A percentile compares a stretch with the other conserved stretches of the same genome.
Evolutionary conservation across 2,329 filamentous ascomycete species (phyloP).

Genomic region (Capronia coronata): DNA sequence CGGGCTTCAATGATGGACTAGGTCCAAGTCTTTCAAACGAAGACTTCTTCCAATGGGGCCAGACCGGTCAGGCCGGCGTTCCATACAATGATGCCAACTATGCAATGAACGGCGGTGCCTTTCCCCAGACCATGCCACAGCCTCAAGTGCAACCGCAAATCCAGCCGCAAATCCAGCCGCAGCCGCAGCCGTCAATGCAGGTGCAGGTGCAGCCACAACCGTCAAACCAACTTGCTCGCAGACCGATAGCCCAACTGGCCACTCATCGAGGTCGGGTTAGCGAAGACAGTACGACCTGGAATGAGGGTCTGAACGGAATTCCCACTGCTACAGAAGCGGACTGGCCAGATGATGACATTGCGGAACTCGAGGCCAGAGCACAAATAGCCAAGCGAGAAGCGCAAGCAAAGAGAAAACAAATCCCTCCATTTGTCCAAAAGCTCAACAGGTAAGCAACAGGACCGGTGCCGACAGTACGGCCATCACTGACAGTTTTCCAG

Average conservation of each 20-base stretch:
- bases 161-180: background rate
- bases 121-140: conserved; percentile 10
- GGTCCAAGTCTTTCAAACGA: conserved; percentile 44
- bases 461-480: conserved; percentile 14
- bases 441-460: conserved; percentile 69
- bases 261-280: conserved; percentile 11
- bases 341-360: conserved; percentile 61
- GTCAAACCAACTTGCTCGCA: conserved; percentile 40
- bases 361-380: conserved; percentile 72
- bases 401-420: conserved; percentile 85
- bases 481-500: conserved; percentile 43
- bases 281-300: conserved; percentile 29
- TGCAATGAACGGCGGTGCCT: conserved; percentile 45
- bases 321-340: conserved; percentile 37
- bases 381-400: conserved; percentile 78
- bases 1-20: conserved; percentile 36
- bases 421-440: conserved; percentile 96
- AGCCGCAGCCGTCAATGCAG: conserved; percentile 15
- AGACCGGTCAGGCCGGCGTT: conserved; percentile 35
- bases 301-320: conserved; percentile 36
- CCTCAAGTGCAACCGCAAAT: background rate
- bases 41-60: conserved; percentile 52
- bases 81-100: conserved; percentile 48
- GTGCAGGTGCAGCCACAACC: conserved; percentile 10
- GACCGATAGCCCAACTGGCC: conserved; percentile 34